A percentile compares a stretch with the other conserved stretches of the same genome.
Conservation (phyloP, 2,329 filamentous ascomycete species). For the Cladosporium sp. region DNA sequence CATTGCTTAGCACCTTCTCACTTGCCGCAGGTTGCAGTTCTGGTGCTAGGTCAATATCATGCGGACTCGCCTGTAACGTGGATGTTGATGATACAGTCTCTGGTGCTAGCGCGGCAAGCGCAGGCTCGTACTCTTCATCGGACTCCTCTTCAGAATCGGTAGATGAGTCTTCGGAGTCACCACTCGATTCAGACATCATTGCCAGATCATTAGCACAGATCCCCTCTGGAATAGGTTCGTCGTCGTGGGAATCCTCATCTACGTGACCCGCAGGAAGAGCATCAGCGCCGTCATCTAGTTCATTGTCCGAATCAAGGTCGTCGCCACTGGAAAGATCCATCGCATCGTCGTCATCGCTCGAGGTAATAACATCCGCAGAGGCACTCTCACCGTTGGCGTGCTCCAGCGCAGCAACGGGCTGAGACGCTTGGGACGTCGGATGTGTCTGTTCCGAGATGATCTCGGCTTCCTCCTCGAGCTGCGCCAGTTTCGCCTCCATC, state of each 20-base stretch:
- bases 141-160: conserved; percentile 15
- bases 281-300: not conserved
- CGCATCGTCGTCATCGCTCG: conserved; percentile 18
- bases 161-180: conserved; percentile 5
- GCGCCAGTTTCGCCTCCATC: not conserved
- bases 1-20: conserved; percentile 14
- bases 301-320: not conserved
- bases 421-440: not conserved
- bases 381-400: not conserved
- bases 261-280: not conserved
- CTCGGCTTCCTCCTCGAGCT: conserved; percentile 5
- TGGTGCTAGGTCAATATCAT: conserved; percentile 37
- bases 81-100: not conserved
- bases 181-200: conserved; percentile 8
- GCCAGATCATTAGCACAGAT: not conserved
- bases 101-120: not conserved
- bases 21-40: conserved; percentile 32
- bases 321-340: conserved; percentile 18
- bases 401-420: not conserved
- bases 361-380: not conserved
- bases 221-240: not conserved
- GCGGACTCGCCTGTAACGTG: not conserved
- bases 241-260: too few relatives aligned
- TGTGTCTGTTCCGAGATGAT: conserved; percentile 1
- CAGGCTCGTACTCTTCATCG: conserved; percentile 11